These are phyloP conservation scores for Tympanopsis confertula DNA, from an alignment of 2,329 filamentous ascomycete genomes.

Conservation along the genomic window DNA sequence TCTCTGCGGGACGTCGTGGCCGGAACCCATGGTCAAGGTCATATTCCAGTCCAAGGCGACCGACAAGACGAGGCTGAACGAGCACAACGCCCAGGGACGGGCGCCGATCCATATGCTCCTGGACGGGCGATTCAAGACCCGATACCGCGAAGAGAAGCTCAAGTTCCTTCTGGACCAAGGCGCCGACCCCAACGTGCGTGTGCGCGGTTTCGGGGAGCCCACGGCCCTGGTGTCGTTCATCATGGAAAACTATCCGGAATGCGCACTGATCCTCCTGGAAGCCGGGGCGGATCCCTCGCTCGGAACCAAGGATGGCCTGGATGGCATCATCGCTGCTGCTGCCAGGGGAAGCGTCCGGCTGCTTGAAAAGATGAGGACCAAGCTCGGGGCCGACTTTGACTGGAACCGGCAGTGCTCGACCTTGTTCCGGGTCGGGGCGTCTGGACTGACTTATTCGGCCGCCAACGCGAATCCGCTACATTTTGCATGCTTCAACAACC, in stretches of 20 bases:
- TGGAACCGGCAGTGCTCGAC: constrained; percentile 5
- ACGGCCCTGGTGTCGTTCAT: constrained; percentile 8
- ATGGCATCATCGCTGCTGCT: constrained; percentile 3
- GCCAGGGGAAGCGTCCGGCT: constrained; percentile 2
- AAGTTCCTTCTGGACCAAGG: no score
- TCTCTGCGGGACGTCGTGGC: no score
- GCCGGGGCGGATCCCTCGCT: constrained; percentile 5
- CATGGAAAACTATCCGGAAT: constrained; percentile 5
- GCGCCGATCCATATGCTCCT: no score
- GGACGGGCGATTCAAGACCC: no score
- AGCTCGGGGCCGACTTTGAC: constrained; percentile 3
- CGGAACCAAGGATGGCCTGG: constrained; percentile 4
- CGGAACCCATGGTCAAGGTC: no score
- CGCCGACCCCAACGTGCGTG: no score
- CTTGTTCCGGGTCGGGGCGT: constrained; percentile 5
- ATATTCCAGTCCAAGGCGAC: no score
- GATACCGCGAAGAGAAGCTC: no score
- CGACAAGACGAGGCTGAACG: no score
- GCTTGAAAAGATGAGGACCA: constrained; percentile 1
- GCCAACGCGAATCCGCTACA: constrained; percentile 5
- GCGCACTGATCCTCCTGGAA: constrained; percentile 4
- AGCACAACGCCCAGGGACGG: no score
- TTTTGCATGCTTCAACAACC: constrained; percentile 6
- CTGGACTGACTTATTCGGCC: constrained; percentile 3
- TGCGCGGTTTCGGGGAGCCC: no score